Evolutionary conservation across 768 basidiomycete genomes (phyloP), one percentile per base, ranked within the genome.

Genomic region (Pulveroboletus frians): DNA sequence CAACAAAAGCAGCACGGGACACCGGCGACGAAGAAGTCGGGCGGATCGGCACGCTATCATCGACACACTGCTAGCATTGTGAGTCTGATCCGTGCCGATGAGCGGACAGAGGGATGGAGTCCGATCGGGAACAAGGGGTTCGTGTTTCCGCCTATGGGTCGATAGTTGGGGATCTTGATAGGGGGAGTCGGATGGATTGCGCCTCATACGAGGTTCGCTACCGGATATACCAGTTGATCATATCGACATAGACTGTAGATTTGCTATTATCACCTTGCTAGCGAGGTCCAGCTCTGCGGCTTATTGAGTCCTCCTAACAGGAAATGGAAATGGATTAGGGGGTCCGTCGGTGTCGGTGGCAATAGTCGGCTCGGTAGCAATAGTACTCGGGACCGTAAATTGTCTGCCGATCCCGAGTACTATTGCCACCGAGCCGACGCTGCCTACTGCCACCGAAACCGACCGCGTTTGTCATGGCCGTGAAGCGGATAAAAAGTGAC

Each of bases 11-110:
- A 27, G 6, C 40, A 17, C 13, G 32, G 9, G 44, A 51, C n/a
- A 3, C 53, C 55, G 49, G 49, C 35, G 9, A 18, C 27, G 57
- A 59, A 50, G 47, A 56, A 59, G 63, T 51, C 40, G 3, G 53
- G 55, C 43, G 31, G 31, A 5, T 32, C 13, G 9, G 31, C 13
- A 15, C 74, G 74, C 54, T 76, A 73, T 27, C 89, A 91, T 65
- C 71, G 79, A 31, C 89, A 91, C 62, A 91, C 88, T 2, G 89
- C 89, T 18, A 88, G 85, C 54, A 92, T 92, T 54, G 87, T 84
- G 11, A 89, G 86, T 61, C 67, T 91, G 51, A 88, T 91, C 47
- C 74, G 87, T 9, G 79, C 83, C 5, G 85, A 88, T 34, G 86
- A 91, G 58, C 69, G 86, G 20, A 48, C 85, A 60, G 89, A 88